Evolutionary conservation across 495 filamentous ascomycete species (phyloP).

Genomic region (Podospora comata): DNA sequence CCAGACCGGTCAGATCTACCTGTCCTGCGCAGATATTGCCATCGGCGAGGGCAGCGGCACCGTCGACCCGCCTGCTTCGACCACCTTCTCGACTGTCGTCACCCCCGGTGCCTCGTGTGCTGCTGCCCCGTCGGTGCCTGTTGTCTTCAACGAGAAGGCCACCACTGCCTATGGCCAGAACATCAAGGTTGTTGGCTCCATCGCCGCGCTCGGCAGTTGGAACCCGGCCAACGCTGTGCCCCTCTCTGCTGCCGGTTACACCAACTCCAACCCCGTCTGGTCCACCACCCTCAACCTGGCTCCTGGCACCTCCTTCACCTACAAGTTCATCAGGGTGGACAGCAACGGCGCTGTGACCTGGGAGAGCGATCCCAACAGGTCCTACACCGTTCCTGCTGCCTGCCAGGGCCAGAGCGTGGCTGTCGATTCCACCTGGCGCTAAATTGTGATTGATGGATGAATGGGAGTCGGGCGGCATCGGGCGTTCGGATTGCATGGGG

Average conservation of each 20-base stretch:
- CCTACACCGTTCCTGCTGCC: conserved; percentile 52
- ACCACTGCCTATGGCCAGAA: conserved; percentile 56
- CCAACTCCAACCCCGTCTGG: conserved; percentile 56
- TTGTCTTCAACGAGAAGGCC: conserved; percentile 58
- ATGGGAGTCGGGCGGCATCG: background rate
- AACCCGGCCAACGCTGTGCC: conserved; percentile 46
- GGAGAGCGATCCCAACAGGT: conserved; percentile 65
- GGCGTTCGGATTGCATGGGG: background rate
- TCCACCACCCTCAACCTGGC: conserved; percentile 48
- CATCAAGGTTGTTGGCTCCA: conserved; percentile 57
- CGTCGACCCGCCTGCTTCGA: conserved; percentile 49
- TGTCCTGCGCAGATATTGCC: conserved; percentile 54
- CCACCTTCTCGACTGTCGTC: conserved; percentile 30
- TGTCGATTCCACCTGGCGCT: conserved; percentile 15
- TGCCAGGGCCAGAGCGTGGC: conserved; percentile 45
- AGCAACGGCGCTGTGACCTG: conserved; percentile 54
- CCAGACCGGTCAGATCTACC: conserved; percentile 56
- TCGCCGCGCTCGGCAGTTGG: conserved; percentile 57
- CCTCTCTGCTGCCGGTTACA: conserved; percentile 55
- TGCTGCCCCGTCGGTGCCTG: conserved; percentile 46
- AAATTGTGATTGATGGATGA: background rate
- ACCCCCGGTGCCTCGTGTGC: conserved; percentile 42
- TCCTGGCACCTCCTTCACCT: conserved; percentile 56
- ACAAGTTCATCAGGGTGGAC: conserved; percentile 65
- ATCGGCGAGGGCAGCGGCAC: conserved; percentile 35